A percentile compares a stretch with the other conserved stretches of the same genome.
phyloP scores from a whole-genome alignment of 257 asterid genomes.

The Buddleja alternifolia region DNA sequence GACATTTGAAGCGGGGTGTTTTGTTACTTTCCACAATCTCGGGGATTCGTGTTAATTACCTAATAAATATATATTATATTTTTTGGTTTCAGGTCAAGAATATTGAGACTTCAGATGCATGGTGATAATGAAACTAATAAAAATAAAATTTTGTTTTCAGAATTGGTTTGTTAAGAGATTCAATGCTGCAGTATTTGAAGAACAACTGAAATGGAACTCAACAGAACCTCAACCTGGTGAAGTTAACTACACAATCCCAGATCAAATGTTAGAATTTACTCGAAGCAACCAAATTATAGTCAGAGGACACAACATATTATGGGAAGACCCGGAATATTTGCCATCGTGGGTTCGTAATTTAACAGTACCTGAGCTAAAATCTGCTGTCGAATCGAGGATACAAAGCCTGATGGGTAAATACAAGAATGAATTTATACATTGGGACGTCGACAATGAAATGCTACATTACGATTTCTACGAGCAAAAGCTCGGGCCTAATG shows the following conservation, averaged over 20 bases:
- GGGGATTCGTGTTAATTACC: too few relatives aligned
- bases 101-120: too few relatives aligned
- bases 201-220: slow-evolving; percentile 70
- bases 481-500: slow-evolving; percentile 51
- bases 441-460: slow-evolving; percentile 78
- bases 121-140: too few relatives aligned
- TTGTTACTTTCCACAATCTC: too few relatives aligned
- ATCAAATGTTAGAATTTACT: slow-evolving; percentile 54
- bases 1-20: too few relatives aligned
- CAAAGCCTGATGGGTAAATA: slow-evolving; percentile 51
- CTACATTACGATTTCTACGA: slow-evolving; percentile 65
- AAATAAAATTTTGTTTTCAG: slow-evolving; percentile 37
- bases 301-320: slow-evolving; percentile 72
- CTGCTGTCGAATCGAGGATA: slow-evolving; percentile 50
- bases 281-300: slow-evolving; percentile 47
- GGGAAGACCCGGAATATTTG: slow-evolving; percentile 50
- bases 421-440: slow-evolving; percentile 61
- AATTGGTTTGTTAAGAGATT: slow-evolving; percentile 62
- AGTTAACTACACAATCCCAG: slow-evolving; percentile 61
- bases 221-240: slow-evolving; percentile 55
- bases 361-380: slow-evolving; percentile 36
- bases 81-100: too few relatives aligned
- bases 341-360: slow-evolving; percentile 61
- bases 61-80: too few relatives aligned
- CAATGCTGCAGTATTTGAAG: slow-evolving; percentile 71